Evolutionary conservation across 1,139 yeast genomes (phyloP).

Genomic region (Sugiyamaella japonica): DNA sequence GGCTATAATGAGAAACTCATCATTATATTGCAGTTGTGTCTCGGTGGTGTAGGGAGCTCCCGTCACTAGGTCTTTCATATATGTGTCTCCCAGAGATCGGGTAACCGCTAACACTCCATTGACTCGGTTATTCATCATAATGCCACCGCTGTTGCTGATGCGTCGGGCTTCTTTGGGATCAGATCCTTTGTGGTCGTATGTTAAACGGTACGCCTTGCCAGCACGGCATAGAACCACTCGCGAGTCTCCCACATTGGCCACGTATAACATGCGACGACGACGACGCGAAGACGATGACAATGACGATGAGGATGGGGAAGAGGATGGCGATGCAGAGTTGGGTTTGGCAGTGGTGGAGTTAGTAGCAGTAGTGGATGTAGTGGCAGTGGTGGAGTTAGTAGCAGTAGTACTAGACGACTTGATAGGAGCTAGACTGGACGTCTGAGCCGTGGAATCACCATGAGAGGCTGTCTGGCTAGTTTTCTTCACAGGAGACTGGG

Average conservation of each 20-base stretch:
- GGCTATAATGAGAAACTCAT: slow-evolving; percentile 80
- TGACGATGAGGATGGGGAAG: slow-evolving; percentile 1
- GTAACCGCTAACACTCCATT: slow-evolving; percentile 96
- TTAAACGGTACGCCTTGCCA: slow-evolving; percentile 72
- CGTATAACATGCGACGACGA: slow-evolving; percentile 64
- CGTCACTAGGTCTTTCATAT: slow-evolving; percentile 84
- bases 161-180: slow-evolving; percentile 77
- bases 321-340: background rate
- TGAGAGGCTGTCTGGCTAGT: background rate
- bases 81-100: slow-evolving; percentile 90
- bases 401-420: slow-evolving; percentile 2
- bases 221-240: slow-evolving; percentile 74
- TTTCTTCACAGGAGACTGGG: background rate
- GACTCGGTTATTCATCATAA: slow-evolving; percentile 86
- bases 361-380: background rate
- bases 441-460: too few relatives aligned
- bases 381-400: background rate
- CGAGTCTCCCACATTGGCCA: slow-evolving; percentile 96
- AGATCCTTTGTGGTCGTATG: slow-evolving; percentile 93
- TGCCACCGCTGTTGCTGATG: slow-evolving; percentile 76
- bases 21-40: slow-evolving; percentile 71
- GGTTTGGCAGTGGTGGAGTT: background rate
- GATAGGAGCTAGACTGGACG: background rate
- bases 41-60: slow-evolving; percentile 93
- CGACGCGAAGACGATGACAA: slow-evolving; percentile 5